Conservation (phyloP, 768 basidiomycete genomes). For the Suillus placidus region DNA sequence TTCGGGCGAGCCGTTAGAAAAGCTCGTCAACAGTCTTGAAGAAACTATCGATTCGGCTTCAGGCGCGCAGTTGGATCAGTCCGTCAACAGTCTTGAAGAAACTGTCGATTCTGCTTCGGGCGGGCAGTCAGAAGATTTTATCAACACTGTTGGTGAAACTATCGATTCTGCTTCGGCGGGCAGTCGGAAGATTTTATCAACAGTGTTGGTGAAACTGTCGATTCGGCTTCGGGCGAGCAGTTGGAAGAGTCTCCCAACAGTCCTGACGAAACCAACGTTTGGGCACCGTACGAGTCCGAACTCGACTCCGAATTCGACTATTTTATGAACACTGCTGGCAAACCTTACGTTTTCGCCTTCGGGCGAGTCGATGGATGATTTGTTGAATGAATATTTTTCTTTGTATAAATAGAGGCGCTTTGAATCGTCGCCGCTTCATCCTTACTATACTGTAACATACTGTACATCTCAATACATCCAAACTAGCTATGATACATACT, state of each 20-base stretch:
- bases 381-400: neutral
- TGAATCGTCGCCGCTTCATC: neutral
- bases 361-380: neutral
- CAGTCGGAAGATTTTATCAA: too few species aligned
- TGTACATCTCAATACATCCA: neutral
- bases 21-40: neutral
- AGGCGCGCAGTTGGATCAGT: neutral
- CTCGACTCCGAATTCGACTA: too few species aligned
- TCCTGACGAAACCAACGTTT: neutral
- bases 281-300: neutral
- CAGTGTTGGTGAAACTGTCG: too few species aligned
- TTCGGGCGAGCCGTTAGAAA: neutral
- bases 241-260: neutral
- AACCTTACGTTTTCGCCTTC: too few species aligned
- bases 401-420: too few species aligned
- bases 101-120: too few species aligned
- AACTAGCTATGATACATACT: too few species aligned
- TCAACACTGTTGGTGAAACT: too few species aligned
- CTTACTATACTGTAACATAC: neutral
- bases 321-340: too few species aligned
- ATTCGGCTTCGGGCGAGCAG: neutral
- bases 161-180: too few species aligned
- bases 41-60: neutral
- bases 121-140: too few species aligned
- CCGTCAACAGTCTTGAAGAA: neutral